Evolutionary conservation across 2,329 filamentous ascomycete genomes (phyloP).

Genomic region (Colletotrichum chlorophyti): DNA sequence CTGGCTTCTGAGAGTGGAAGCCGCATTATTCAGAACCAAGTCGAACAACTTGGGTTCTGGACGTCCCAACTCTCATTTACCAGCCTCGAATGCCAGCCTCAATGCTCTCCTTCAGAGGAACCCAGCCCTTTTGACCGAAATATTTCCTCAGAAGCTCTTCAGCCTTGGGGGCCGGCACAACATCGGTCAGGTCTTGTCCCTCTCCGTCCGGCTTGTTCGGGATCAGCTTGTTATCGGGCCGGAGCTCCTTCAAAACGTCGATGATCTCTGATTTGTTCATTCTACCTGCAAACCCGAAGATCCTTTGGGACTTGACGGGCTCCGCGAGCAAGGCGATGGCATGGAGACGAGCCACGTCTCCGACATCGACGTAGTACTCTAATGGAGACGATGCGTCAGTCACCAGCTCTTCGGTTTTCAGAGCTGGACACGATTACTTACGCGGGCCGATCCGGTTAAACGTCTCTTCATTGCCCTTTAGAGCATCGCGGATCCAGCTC

Average conservation of each 20-base stretch:
- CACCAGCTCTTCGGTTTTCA: not conserved
- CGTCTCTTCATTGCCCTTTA: conserved; percentile 5
- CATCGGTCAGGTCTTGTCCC: conserved; percentile 20
- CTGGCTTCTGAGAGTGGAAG: too few relatives aligned
- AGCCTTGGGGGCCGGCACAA: conserved; percentile 18
- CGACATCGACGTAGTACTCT: conserved; percentile 54
- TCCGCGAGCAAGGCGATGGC: conserved; percentile 56
- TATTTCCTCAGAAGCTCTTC: conserved; percentile 20
- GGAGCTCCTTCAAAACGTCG: conserved; percentile 2
- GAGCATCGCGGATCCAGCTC: conserved; percentile 10
- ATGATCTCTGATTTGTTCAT: conserved; percentile 20
- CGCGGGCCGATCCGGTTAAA: conserved; percentile 1
- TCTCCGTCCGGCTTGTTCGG: conserved; percentile 11
- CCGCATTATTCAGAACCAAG: conserved; percentile 6
- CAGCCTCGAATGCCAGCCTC: conserved; percentile 21
- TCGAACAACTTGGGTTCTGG: too few relatives aligned
- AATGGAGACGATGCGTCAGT: not conserved
- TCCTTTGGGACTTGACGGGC: conserved; percentile 52
- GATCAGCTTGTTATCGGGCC: conserved; percentile 26
- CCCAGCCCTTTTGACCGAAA: conserved; percentile 20
- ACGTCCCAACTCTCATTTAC: not conserved
- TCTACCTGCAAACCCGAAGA: conserved; percentile 57
- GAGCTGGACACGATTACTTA: not conserved
- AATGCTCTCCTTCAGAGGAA: conserved; percentile 15
- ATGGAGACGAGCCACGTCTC: conserved; percentile 58